These are phyloP conservation scores for Fallopia convolvulus DNA, from an alignment of 148 eudicot genomes.

Conservation along the genomic window DNA sequence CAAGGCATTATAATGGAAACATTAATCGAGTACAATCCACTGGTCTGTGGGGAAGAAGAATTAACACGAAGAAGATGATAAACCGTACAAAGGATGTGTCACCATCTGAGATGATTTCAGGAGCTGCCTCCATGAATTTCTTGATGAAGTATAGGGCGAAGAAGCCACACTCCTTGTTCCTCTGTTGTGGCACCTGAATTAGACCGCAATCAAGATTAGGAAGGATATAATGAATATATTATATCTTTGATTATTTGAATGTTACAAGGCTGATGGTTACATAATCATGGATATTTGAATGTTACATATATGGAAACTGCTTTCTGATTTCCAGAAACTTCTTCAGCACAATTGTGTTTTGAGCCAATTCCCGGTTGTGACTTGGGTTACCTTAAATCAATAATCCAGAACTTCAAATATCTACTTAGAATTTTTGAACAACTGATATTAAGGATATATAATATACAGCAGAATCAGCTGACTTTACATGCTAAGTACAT, in stretches of 20 bases:
- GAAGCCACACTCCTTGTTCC: slow-evolving; percentile 40
- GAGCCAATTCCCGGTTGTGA: background rate
- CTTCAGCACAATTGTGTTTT: background rate
- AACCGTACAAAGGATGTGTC: slow-evolving; percentile 44
- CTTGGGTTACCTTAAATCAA: background rate
- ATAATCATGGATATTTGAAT: background rate
- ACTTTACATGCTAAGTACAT: background rate
- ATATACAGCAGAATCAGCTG: background rate
- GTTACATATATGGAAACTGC: background rate
- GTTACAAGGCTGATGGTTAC: background rate
- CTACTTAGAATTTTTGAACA: background rate
- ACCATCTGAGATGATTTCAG: slow-evolving; percentile 31
- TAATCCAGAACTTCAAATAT: background rate
- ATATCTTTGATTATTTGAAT: background rate
- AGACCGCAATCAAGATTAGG: background rate
- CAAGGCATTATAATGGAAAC: background rate
- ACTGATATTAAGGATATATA: background rate
- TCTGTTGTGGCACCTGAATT: slow-evolving; percentile 67
- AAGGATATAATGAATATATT: no score
- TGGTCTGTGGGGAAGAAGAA: background rate
- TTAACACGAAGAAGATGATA: background rate
- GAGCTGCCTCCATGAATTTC: slow-evolving; percentile 37
- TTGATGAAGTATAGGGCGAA: slow-evolving; percentile 54
- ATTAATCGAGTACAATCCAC: background rate
- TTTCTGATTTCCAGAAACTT: background rate